Evolutionary conservation across 768 basidiomycete genomes (phyloP), one percentile per base, ranked within the genome.

Genomic region (Hebeloma cylindrosporum): DNA sequence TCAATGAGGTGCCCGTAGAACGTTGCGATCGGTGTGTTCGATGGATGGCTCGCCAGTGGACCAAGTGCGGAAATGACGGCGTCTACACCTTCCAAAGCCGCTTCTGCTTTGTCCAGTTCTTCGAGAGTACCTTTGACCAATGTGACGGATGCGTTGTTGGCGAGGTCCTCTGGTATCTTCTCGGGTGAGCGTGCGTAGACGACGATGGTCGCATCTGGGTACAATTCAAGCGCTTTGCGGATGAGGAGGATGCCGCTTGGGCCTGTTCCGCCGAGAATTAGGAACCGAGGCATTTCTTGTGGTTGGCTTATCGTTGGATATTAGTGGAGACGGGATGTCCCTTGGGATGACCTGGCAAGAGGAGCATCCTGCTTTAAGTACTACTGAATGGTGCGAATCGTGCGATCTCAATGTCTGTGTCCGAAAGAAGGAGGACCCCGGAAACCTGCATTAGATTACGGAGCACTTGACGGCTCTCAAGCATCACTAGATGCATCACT

Each of bases 191-290:
- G 79, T 8, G 76, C 83, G 43, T 78, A 87, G 42, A 88, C 51
- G 46, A 86, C 69, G 49, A 88, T 53, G 3, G 71, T 67, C 51
- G 61, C 56, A 4, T 63, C 58, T 5, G 67, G 58, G 31, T 65
- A 64, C 16, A 64, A 63, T 13, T 65, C 56, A 13, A 88, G 73
- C 4, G 72, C 65, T 55, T 83, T 74, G 40, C 79, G 73, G 45
- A 82, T 70, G 47, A 88, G 68, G 13, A 74, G 70, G 33, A 76
- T 62, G 37, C 86, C 87, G 26, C 64, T 63, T 10, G 78, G 72
- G 1, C 86, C 85, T 3, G 86, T 89, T 17, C 73, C 81, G 13
- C 86, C 87, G n/a, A 89, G 70, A 46, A 88, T 68, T 42, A 88
- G 69, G 45, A 86, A 54, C 18, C 70, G 80, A 78, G 60, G 53